Conservation (phyloP, 192 early-diverging fungal species). For the Coemansia guatemalensis region DNA sequence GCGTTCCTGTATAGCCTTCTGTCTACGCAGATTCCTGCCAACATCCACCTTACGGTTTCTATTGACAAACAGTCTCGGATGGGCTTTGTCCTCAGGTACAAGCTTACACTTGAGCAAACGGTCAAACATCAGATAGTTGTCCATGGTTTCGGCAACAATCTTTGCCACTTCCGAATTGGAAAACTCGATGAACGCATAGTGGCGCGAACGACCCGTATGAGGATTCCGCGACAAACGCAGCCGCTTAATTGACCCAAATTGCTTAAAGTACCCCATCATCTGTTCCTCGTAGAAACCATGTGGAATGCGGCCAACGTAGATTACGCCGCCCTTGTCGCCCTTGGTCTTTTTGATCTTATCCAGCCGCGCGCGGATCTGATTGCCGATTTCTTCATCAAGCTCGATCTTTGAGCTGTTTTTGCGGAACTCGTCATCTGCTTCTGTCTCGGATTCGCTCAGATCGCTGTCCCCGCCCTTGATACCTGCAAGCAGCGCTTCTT, state of each 20-base stretch:
- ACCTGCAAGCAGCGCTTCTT: constrained; percentile 44
- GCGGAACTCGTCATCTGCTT: constrained; percentile 22
- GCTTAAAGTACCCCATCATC: constrained; percentile 88
- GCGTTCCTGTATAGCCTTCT: constrained; percentile 61
- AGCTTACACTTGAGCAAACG: constrained; percentile 76
- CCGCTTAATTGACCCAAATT: constrained; percentile 84
- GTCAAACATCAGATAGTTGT: constrained; percentile 88
- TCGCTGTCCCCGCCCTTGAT: constrained; percentile 44
- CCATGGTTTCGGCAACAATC: constrained; percentile 95
- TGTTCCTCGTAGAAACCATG: constrained; percentile 95
- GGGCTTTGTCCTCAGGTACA: constrained; percentile 69
- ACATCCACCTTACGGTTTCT: not conserved
- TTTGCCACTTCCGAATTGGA: constrained; percentile 71
- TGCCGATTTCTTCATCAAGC: constrained; percentile 20
- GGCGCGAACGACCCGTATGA: constrained; percentile 88
- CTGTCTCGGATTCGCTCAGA: constrained; percentile 27
- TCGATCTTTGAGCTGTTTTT: constrained; percentile 16
- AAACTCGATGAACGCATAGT: constrained; percentile 96
- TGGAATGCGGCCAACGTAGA: constrained; percentile 91
- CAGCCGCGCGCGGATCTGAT: constrained; percentile 10
- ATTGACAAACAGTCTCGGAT: constrained; percentile 76
- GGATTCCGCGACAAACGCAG: constrained; percentile 86
- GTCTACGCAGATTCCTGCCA: constrained; percentile 36
- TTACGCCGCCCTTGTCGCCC: constrained; percentile 56
- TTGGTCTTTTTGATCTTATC: constrained; percentile 10